Evolutionary conservation across 768 basidiomycete genomes (phyloP).

Genomic region (Boletus speciosus): DNA sequence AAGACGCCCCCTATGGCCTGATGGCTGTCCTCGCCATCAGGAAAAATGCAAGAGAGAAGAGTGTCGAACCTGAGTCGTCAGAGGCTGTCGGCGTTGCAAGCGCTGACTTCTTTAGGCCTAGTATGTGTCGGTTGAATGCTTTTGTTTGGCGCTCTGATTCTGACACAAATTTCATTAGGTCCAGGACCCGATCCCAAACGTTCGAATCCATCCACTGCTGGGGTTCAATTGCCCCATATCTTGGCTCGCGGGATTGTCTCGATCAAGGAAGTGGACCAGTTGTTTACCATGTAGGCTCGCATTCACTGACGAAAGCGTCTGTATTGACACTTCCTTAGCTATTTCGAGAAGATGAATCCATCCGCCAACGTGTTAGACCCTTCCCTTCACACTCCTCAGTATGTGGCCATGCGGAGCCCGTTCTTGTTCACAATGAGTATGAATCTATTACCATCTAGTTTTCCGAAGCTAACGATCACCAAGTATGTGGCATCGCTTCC

Average conservation of each 20-base stretch:
- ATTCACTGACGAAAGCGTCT: neutral
- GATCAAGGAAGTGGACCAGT: slow-evolving; percentile 60
- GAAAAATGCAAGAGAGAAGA: slow-evolving; percentile 38
- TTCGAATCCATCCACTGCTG: slow-evolving; percentile 36
- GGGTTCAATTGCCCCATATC: slow-evolving; percentile 60
- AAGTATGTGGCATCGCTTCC: slow-evolving; percentile 87
- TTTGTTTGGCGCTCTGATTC: neutral
- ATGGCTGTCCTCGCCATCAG: slow-evolving; percentile 63
- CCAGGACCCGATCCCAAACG: slow-evolving; percentile 41
- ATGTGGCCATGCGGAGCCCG: slow-evolving; percentile 77
- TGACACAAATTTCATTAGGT: slow-evolving; percentile 29
- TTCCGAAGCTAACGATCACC: slow-evolving; percentile 7
- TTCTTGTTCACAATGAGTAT: slow-evolving; percentile 90
- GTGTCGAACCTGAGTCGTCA: slow-evolving; percentile 43
- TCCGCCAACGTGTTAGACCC: slow-evolving; percentile 80
- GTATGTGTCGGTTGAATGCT: slow-evolving; percentile 35
- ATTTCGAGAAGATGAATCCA: slow-evolving; percentile 74
- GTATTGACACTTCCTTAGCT: slow-evolving; percentile 39
- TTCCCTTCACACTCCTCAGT: slow-evolving; percentile 78
- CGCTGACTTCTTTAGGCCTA: slow-evolving; percentile 62
- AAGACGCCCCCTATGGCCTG: slow-evolving; percentile 69
- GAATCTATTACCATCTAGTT: slow-evolving; percentile 27
- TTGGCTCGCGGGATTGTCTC: slow-evolving; percentile 61
- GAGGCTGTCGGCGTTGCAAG: slow-evolving; percentile 64
- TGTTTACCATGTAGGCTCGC: slow-evolving; percentile 63